A percentile compares a stretch with the other conserved stretches of the same genome.
phyloP scores from a whole-genome alignment of 1,139 yeast species.

The Sugiyamaella neomexicana region DNA sequence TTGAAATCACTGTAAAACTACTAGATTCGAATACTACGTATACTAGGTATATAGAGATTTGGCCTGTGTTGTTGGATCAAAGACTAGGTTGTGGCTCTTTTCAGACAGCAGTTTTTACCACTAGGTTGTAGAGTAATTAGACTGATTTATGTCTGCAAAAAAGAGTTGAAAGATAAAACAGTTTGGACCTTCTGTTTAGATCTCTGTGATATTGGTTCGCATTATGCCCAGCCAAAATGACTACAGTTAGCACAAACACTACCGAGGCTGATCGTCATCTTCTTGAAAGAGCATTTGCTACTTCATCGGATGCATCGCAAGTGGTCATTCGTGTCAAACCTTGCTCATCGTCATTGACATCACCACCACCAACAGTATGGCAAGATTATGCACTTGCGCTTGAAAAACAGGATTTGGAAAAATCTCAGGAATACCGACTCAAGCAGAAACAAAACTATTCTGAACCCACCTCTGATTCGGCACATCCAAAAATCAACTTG shows the following conservation, averaged over 20 bases:
- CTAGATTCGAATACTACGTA: neutral
- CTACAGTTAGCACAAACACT: neutral
- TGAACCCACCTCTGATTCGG: constrained; percentile 1
- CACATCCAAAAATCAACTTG: constrained; percentile 26
- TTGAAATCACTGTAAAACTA: neutral
- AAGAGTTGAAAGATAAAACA: neutral
- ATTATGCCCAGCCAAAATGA: neutral
- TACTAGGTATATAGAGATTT: too few species aligned
- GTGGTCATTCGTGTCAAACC: constrained; percentile 18
- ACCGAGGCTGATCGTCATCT: constrained; percentile 14
- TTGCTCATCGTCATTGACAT: neutral
- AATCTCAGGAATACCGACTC: neutral
- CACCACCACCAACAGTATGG: constrained; percentile 14
- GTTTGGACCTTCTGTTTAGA: neutral
- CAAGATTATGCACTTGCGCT: constrained; percentile 18
- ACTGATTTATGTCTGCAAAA: neutral
- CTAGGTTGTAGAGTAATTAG: neutral
- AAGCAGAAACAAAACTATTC: neutral
- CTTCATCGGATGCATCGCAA: constrained; percentile 17
- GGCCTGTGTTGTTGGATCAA: too few species aligned
- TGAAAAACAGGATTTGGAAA: constrained; percentile 14
- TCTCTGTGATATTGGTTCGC: neutral
- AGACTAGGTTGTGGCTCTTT: too few species aligned
- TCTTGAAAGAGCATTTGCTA: constrained; percentile 19
- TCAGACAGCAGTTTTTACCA: too few species aligned